Percentiles rank a stretch among this genome's conserved stretches.
These are phyloP conservation scores for Colletotrichum lupini DNA, from an alignment of 2,329 filamentous ascomycete species.

Conservation along the genomic window DNA sequence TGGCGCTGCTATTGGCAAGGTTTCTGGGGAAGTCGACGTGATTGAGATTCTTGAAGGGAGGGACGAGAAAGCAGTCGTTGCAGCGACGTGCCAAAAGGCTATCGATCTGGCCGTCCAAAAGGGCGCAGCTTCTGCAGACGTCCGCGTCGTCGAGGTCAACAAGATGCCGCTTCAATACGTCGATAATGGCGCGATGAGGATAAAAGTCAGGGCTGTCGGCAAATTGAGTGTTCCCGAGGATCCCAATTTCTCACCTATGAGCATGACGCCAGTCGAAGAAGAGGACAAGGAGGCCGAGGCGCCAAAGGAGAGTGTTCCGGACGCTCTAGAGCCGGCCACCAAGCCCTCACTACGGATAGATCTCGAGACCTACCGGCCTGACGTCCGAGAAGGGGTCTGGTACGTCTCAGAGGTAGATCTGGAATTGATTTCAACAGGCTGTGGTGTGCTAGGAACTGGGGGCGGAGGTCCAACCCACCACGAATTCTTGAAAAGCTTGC, in stretches of 20 bases:
- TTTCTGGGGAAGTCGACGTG: constrained; percentile 63
- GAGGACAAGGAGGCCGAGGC: constrained; percentile 37
- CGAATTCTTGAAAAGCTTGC: constrained; percentile 35
- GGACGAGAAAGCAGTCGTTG: constrained; percentile 49
- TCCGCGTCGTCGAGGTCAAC: constrained; percentile 58
- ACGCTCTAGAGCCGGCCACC: constrained; percentile 44
- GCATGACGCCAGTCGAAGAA: constrained; percentile 14
- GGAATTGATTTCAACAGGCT: constrained; percentile 39
- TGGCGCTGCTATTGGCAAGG: constrained; percentile 68
- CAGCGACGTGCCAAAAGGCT: constrained; percentile 49
- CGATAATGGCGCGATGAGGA: constrained; percentile 47
- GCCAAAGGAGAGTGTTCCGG: constrained; percentile 42
- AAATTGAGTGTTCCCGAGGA: constrained; percentile 43
- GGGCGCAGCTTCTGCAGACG: constrained; percentile 40
- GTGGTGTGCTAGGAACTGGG: constrained; percentile 40
- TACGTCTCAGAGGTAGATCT: constrained; percentile 38
- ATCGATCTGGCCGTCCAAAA: constrained; percentile 24
- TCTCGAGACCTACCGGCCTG: constrained; percentile 38
- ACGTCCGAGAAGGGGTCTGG: constrained; percentile 32
- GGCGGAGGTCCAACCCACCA: constrained; percentile 40
- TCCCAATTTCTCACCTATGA: constrained; percentile 38
- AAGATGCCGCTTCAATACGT: constrained; percentile 52
- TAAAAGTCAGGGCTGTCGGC: constrained; percentile 49
- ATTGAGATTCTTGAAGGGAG: constrained; percentile 58
- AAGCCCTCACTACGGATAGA: constrained; percentile 46